Conservation (phyloP, 768 basidiomycete genomes). For the Mycena galopus region DNA sequence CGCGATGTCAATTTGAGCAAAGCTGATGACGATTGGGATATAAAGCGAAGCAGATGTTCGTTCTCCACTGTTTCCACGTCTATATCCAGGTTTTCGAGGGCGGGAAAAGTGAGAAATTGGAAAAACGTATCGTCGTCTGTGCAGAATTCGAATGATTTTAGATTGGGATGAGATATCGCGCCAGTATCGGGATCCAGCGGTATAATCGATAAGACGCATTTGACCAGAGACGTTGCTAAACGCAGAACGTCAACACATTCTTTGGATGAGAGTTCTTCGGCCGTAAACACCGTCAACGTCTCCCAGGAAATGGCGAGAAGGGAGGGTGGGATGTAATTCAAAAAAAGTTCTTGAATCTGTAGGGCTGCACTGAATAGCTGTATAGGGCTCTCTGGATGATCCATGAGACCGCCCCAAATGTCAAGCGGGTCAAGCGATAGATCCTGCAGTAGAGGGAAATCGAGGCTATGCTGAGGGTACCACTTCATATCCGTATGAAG, state of each 20-base stretch:
- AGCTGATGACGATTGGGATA: background rate
- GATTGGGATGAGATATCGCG: background rate
- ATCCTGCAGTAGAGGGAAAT: background rate
- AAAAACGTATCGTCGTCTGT: background rate
- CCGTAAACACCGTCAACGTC: background rate
- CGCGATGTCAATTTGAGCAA: background rate
- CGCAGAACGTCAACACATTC: background rate
- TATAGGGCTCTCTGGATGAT: background rate
- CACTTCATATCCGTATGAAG: background rate
- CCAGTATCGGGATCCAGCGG: background rate
- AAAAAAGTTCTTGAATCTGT: background rate
- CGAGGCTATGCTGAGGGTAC: background rate
- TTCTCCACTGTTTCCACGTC: background rate
- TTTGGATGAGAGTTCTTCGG: background rate
- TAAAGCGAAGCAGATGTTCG: background rate
- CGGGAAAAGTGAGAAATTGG: background rate
- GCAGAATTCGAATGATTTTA: background rate
- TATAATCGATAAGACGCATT: background rate
- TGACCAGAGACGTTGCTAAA: background rate
- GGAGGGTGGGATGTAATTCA: background rate
- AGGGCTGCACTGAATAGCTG: background rate
- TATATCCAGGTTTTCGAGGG: background rate
- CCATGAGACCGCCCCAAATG: background rate
- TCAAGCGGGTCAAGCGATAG: background rate
- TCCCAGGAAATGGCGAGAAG: conserved; percentile 2